Percentiles rank a stretch among this genome's conserved stretches.
phyloP scores from a whole-genome alignment of 2,329 filamentous ascomycete species.

The Talaromyces rugulosus region DNA sequence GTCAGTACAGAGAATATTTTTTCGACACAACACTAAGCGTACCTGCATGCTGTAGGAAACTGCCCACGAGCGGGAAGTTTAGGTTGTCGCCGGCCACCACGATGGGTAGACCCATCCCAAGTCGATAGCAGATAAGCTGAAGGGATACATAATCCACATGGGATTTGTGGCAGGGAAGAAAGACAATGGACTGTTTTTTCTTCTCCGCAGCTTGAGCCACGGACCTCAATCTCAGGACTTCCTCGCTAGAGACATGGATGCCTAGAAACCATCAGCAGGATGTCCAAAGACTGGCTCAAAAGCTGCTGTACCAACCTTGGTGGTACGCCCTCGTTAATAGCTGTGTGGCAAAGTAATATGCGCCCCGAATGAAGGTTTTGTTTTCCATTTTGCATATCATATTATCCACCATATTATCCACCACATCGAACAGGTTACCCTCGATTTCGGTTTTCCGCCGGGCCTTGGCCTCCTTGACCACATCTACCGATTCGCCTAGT shows the following conservation, averaged over 20 bases:
- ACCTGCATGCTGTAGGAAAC: slow-evolving; percentile 88
- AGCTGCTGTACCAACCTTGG: slow-evolving; percentile 55
- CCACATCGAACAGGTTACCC: slow-evolving; percentile 70
- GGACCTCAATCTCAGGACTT: slow-evolving; percentile 75
- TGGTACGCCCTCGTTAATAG: slow-evolving; percentile 90
- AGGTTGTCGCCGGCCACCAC: slow-evolving; percentile 95
- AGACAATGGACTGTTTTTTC: slow-evolving; percentile 93
- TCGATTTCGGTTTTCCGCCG: slow-evolving; percentile 58
- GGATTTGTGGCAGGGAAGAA: slow-evolving; percentile 88
- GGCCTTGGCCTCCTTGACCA: slow-evolving; percentile 25
- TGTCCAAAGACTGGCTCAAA: not conserved
- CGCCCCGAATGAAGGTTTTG: slow-evolving; percentile 83
- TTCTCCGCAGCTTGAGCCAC: slow-evolving; percentile 78
- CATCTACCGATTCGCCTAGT: slow-evolving; percentile 42
- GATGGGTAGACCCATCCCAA: slow-evolving; percentile 82
- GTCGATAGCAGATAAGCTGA: slow-evolving; percentile 89
- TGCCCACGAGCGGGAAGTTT: slow-evolving; percentile 86
- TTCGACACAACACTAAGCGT: not conserved
- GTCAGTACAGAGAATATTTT: slow-evolving; percentile 14
- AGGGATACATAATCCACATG: slow-evolving; percentile 96
- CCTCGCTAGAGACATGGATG: slow-evolving; percentile 92
- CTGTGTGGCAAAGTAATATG: slow-evolving; percentile 86
- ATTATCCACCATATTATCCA: slow-evolving; percentile 79
- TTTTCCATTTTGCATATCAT: slow-evolving; percentile 99
- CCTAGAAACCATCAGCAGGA: slow-evolving; percentile 32